A percentile compares a stretch with the other conserved stretches of the same genome.
These are phyloP conservation scores for Zalaria obscura DNA, from an alignment of 2,329 filamentous ascomycete genomes.

Conservation along the genomic window DNA sequence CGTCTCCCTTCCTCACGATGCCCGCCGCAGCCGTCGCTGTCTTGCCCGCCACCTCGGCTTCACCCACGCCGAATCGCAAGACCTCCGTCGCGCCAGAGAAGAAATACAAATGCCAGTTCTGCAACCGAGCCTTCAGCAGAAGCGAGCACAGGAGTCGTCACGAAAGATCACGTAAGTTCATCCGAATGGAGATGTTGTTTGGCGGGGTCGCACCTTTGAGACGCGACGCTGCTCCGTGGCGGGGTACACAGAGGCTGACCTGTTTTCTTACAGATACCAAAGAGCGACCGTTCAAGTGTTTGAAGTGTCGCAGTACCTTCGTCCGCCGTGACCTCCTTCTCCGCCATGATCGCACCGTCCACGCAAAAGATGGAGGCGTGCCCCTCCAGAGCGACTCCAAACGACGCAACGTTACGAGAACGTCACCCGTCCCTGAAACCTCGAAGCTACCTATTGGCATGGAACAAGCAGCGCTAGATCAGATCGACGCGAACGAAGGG, in stretches of 20 bases:
- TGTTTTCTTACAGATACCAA: constrained; percentile 62
- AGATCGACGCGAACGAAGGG: constrained; percentile 82
- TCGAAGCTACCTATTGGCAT: constrained; percentile 68
- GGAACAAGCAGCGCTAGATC: constrained; percentile 76
- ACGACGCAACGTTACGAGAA: constrained; percentile 45
- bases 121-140: constrained; percentile 90
- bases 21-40: constrained; percentile 53
- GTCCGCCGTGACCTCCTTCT: constrained; percentile 92
- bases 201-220: too few species aligned
- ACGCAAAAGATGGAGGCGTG: constrained; percentile 92
- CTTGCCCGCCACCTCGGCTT: constrained; percentile 44
- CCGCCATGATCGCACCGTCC: constrained; percentile 93
- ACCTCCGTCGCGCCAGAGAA: constrained; percentile 66
- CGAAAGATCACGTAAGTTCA: constrained; percentile 90
- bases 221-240: not conserved
- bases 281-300: constrained; percentile 95
- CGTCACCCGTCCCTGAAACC: constrained; percentile 49
- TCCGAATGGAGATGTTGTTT: not conserved
- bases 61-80: constrained; percentile 62
- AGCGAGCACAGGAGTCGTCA: constrained; percentile 95
- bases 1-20: constrained; percentile 30
- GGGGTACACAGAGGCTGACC: constrained; percentile 1
- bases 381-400: constrained; percentile 91
- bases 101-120: constrained; percentile 99
- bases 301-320: constrained; percentile 97